Evolutionary conservation across 805 yeast species (phyloP), one percentile per base, ranked within the genome.

Genomic region (Torulaspora quercuum): DNA sequence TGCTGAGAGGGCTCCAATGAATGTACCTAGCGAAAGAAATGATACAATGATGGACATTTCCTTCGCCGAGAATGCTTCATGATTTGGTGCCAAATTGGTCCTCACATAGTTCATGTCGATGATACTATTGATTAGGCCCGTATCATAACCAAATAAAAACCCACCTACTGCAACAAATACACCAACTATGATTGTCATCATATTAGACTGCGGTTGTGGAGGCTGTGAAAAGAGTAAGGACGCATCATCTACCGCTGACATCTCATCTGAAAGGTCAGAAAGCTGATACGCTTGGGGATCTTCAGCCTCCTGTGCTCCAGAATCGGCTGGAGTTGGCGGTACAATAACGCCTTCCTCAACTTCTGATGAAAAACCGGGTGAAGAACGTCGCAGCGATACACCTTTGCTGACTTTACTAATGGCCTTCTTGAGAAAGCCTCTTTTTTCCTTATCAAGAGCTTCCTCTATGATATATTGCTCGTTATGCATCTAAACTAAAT

Each of bases 151-250:
- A 56, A 82, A 87, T 26, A 87, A 65, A 55, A 87, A 83, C 0
- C 95, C 96, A 17, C 95, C 95, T n/a, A 84, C 73, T 9, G 95
- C 94, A 7, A 92, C 90, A 42, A 86, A 79, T 14, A 76, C 55
- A 41, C 95, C 95, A 3, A 87, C 89, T 6, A 73, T 64, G 21
- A 83, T 59, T 3, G 94, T 86, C 71, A 80, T 76, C 29, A 69
- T 61, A 3, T 79, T 69, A 0, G 86, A 76, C 49, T 67, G 73
- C 3, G 47, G 50, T 33, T 50, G 59, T 0, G 73, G 57, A 4
- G 59, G 57, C 26, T 52, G 49, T 6, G 53, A 39, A 25, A 57
- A 59, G 16, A 57, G 42, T 13, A 42, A 24, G 5, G 59, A 48
- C 7, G 45, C 51, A 14, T 44, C 40, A 29, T 48, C 52, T 8